Base-by-base conservation (phyloP, 2,329 filamentous ascomycete genomes). In the Colletotrichum plurivorum region DNA sequence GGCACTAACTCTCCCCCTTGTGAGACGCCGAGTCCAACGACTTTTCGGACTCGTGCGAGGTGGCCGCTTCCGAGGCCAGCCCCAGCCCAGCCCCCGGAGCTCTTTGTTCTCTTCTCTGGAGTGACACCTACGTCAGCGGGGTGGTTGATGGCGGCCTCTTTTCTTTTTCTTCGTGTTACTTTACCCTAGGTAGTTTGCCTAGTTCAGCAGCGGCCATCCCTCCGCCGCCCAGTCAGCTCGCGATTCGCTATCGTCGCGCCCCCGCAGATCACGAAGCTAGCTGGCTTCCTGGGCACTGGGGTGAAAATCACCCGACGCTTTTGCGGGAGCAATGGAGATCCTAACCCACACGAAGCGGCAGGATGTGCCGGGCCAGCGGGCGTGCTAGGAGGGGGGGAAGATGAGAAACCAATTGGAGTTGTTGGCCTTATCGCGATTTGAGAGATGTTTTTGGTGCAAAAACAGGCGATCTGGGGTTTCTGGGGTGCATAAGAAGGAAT, bases 241-340 rank as follows among this genome's bases (percentile, higher is more conserved):
- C 54, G 10, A 31, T 60, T 25, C 18, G 55, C 46, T 59, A 65
- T 65, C 54, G 16, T 45, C 43, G 9, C 16, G 8, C 27, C 15
- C 25, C 4, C 20, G 54, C 27, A 65, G 46, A 65, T 65, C 62
- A 53, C 22, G 55, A 15, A 45, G 62, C 62, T 46, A 53, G 25
- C 8, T 31, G 27, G 5, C n/a, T 22, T 52, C 36, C 13, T 59
- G 59, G 53, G 27, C 20, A 22, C 20, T 22, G 22, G 22, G 22
- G 22, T 22, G 20, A 9, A 31, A 31, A 31, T 31, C 27, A 2
- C 7, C 27, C 8, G 8, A 31, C 27, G 6, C 27, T 31, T 48
- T 65, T 46, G 54, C 62, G 54, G 22, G 22, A 25, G 22, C 22
- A 25, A 25, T 25, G 22, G 54, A 25, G 46, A 46, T 60, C 12